Percentiles rank a stretch among this genome's conserved stretches.
Evolutionary conservation across 805 yeast genomes (phyloP).

Genomic region (Jamesozyma rosinii): DNA sequence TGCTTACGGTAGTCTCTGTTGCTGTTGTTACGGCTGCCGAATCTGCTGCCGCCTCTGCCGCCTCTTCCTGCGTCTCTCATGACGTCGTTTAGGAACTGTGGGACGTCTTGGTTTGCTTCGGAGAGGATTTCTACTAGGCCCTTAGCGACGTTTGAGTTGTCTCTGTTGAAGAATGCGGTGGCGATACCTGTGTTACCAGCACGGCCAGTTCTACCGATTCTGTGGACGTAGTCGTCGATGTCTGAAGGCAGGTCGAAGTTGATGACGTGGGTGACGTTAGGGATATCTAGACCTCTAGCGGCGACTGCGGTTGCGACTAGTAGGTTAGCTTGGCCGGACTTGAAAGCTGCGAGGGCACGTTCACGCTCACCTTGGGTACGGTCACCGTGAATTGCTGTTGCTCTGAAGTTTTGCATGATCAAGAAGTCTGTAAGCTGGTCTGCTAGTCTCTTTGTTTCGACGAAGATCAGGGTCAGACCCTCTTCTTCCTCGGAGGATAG

Average conservation of each 20-base stretch:
- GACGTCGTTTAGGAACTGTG: constrained; percentile 72
- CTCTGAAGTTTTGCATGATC: constrained; percentile 82
- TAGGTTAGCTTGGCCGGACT: constrained; percentile 83
- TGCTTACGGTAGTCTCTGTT: constrained; percentile 47
- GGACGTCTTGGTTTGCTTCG: constrained; percentile 98
- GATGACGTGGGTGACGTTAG: constrained; percentile 95
- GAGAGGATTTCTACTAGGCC: constrained; percentile 76
- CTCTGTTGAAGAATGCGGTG: constrained; percentile 96
- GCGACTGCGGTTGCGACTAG: constrained; percentile 99
- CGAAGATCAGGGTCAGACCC: constrained; percentile 88
- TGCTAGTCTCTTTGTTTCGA: constrained; percentile 98
- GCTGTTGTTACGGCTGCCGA: constrained; percentile 33
- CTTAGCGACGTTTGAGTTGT: constrained; percentile 79
- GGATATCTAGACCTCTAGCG: constrained; percentile 99
- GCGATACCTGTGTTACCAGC: constrained; percentile 99
- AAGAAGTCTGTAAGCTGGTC: constrained; percentile 89
- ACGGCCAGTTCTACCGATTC: constrained; percentile 99
- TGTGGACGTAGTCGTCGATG: constrained; percentile 96
- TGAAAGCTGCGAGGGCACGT: constrained; percentile 89
- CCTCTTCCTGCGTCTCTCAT: constrained; percentile 67
- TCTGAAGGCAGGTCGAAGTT: constrained; percentile 95
- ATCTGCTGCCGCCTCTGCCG: constrained; percentile 45
- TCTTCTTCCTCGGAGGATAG: constrained; percentile 67
- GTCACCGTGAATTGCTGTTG: constrained; percentile 98
- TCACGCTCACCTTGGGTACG: constrained; percentile 97